These are phyloP conservation scores for Oryza australiensis DNA, from an alignment of 176 grass and related monocot genomes.

Conservation along the genomic window DNA sequence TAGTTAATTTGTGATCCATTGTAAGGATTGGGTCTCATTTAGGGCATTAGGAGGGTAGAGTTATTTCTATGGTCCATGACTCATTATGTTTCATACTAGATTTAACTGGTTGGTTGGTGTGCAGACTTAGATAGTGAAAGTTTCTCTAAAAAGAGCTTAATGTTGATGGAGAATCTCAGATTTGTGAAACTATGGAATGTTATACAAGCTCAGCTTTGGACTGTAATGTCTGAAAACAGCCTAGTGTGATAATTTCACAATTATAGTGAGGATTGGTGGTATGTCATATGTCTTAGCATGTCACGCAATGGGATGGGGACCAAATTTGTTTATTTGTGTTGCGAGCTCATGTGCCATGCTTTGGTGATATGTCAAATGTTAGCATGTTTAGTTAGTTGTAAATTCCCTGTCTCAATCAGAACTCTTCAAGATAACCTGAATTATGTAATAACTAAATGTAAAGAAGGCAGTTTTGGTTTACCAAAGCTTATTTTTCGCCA, in stretches of 20 bases:
- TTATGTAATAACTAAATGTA: neutral
- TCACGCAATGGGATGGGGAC: neutral
- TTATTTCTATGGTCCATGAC: neutral
- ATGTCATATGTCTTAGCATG: slow-evolving; percentile 1
- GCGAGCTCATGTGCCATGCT: neutral
- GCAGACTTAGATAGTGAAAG: neutral
- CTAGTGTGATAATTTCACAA: slow-evolving; percentile 8
- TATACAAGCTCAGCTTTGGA: slow-evolving; percentile 1
- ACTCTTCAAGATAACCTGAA: neutral
- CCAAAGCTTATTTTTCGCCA: neutral
- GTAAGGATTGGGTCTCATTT: neutral
- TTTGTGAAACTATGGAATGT: neutral
- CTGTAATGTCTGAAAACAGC: neutral
- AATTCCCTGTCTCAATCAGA: slow-evolving; percentile 12
- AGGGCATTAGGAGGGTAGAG: neutral
- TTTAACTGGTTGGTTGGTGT: neutral
- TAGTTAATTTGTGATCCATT: neutral
- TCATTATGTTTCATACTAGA: neutral
- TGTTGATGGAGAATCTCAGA: neutral
- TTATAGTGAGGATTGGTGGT: neutral
- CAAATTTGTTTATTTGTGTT: slow-evolving; percentile 1
- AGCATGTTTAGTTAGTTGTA: neutral
- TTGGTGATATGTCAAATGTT: slow-evolving; percentile 5
- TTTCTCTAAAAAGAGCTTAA: neutral
- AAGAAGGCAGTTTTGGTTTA: neutral